Conservation (phyloP, 2,329 filamentous ascomycete genomes). For the Penicillium psychrosexuale region DNA sequence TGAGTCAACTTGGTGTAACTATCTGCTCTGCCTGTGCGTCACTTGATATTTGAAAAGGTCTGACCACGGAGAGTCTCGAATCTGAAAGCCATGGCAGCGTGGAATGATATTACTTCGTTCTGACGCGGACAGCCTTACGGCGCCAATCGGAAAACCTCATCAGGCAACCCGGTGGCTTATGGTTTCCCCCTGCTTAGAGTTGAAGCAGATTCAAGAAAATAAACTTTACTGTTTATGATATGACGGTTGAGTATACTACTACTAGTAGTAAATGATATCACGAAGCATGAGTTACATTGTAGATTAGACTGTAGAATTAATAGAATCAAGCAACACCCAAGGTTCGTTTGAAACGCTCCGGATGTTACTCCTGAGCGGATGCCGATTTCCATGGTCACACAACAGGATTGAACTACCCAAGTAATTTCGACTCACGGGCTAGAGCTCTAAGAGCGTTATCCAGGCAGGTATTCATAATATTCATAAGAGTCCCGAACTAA, state of each 20-base stretch:
- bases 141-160: slow-evolving; percentile 7
- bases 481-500: too few species aligned
- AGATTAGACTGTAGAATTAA: background rate
- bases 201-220: background rate
- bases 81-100: background rate
- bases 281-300: background rate
- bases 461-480: too few species aligned
- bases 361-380: too few species aligned
- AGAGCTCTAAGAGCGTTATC: background rate
- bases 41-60: background rate
- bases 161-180: background rate
- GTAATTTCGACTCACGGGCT: background rate
- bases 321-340: too few species aligned
- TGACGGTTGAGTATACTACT: background rate
- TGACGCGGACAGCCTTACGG: background rate
- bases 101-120: slow-evolving; percentile 7
- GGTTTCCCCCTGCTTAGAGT: background rate
- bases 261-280: background rate
- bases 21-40: background rate
- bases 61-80: background rate
- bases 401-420: background rate
- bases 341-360: background rate
- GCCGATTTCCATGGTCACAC: background rate
- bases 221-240: background rate
- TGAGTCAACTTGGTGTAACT: background rate